Evolutionary conservation across 164 flowering plant species (phyloP).

Genomic region (Amborella trichopoda): DNA sequence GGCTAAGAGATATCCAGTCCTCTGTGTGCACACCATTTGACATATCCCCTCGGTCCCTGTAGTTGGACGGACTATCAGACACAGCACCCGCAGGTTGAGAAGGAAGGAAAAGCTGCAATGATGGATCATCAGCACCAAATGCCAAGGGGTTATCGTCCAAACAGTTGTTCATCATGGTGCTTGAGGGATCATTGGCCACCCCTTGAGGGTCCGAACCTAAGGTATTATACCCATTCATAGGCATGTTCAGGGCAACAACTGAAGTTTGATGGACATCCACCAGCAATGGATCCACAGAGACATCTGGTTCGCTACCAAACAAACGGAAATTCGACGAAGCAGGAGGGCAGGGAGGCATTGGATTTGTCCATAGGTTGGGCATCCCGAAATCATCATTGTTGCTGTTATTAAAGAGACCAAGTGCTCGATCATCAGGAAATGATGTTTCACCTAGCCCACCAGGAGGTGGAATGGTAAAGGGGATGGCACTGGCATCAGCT

Average conservation of each 20-base stretch:
- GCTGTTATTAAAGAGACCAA: constrained; percentile 29
- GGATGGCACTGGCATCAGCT: constrained; percentile 21
- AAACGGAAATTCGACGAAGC: constrained; percentile 48
- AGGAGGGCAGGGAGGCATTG: constrained; percentile 39
- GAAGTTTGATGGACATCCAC: constrained; percentile 37
- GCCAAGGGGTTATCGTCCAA: constrained; percentile 71
- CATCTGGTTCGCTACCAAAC: constrained; percentile 56
- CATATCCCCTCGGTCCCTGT: constrained; percentile 39
- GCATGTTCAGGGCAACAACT: constrained; percentile 25
- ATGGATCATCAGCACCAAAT: constrained; percentile 65
- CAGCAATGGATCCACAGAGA: constrained; percentile 40
- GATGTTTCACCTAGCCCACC: constrained; percentile 33
- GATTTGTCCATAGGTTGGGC: constrained; percentile 33
- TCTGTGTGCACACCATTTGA: constrained; percentile 49
- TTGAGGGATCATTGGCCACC: no score
- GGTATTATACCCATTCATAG: constrained; percentile 47
- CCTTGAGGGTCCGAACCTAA: constrained; percentile 44
- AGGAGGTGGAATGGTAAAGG: constrained; percentile 29
- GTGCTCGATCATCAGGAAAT: constrained; percentile 37
- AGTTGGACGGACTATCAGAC: constrained; percentile 23
- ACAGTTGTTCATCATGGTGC: constrained; percentile 31
- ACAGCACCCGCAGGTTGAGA: constrained; percentile 49
- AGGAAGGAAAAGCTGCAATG: constrained; percentile 84
- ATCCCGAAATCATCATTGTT: constrained; percentile 52
- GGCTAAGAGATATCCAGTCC: constrained; percentile 91